Evolutionary conservation across 495 filamentous ascomycete species (phyloP), one percentile per base, ranked within the genome.

Genomic region (Aspergillus sclerotiicarbonarius): DNA sequence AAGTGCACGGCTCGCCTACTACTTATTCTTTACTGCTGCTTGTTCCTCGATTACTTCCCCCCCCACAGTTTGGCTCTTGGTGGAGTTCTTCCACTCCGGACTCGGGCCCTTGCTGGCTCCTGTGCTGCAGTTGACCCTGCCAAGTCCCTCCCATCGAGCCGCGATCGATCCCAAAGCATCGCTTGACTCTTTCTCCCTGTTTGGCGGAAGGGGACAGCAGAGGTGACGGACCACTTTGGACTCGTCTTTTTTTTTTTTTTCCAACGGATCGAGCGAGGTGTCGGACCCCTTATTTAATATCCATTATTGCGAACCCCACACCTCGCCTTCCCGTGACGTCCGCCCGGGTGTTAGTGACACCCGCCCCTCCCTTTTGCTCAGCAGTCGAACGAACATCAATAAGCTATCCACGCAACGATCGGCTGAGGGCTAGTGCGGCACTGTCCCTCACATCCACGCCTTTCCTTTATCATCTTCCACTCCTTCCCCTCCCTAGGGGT

Each of bases 281-380:
- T 25, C 25, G 25, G 5, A 25, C 25, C 25, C 25, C 25, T 25
- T 2, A 25, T 3, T 25, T 25, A 25, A 5, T 5, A 5, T 3
- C 25, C 25, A 25, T 25, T 5, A 25, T 25, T 25, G 25, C 25
- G 25, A 25, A 25, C 25, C 39, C 35, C 41, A 18, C 15, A 25
- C 46, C 56, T 51, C 37, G 41, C 53, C 51, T 63, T 39, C 35
- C 56, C 59, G 57, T 54, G 19, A 75, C 51, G 8, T 54, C 49
- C 56, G 66, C 66, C 75, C 69, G 75, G 53, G 66, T 67, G 20
- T 44, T 46, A 49, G 18, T 48, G 44, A 25, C 53, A 46, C 31
- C 49, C 48, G 52, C 51, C 41, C 52, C 37, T 53, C 48, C 30
- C 30, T 25, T 37, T 45, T 39, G 25, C 53, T 50, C 43, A 32